Conservation (phyloP, 805 yeast species). For the Maudiozyma serrabonitensis region DNA sequence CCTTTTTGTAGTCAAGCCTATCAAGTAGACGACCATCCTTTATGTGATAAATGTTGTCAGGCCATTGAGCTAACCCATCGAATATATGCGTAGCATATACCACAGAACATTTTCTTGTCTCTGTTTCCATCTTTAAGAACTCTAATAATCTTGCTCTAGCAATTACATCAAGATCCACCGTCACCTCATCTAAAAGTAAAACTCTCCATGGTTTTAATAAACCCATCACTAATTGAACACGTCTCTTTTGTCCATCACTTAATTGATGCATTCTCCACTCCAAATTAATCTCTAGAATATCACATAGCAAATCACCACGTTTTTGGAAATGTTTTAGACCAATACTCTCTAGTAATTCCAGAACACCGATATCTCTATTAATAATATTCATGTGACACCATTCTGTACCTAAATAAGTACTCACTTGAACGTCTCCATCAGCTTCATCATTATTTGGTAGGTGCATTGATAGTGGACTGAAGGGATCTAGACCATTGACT, state of each 20-base stretch:
- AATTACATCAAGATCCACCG: slow-evolving; percentile 90
- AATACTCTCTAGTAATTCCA: slow-evolving; percentile 63
- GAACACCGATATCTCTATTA: slow-evolving; percentile 83
- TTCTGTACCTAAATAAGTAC: slow-evolving; percentile 89
- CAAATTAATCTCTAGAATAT: slow-evolving; percentile 75
- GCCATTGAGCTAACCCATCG: slow-evolving; percentile 90
- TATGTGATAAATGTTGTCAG: slow-evolving; percentile 72
- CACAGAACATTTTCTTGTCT: slow-evolving; percentile 58
- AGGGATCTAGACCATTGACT: slow-evolving; percentile 85
- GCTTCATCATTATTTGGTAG: slow-evolving; percentile 31
- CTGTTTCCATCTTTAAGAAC: slow-evolving; percentile 69
- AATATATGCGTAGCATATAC: slow-evolving; percentile 94
- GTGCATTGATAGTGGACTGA: slow-evolving; percentile 41
- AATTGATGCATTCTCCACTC: slow-evolving; percentile 87
- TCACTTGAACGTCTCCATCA: slow-evolving; percentile 34
- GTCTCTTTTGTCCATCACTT: slow-evolving; percentile 89
- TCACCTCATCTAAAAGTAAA: slow-evolving; percentile 86
- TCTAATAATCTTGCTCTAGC: slow-evolving; percentile 68
- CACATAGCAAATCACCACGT: slow-evolving; percentile 66
- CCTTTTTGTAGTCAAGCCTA: slow-evolving; percentile 26
- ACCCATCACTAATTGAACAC: slow-evolving; percentile 94
- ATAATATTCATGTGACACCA: slow-evolving; percentile 93
- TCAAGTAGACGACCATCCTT: slow-evolving; percentile 49
- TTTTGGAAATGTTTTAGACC: slow-evolving; percentile 72
- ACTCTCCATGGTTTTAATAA: slow-evolving; percentile 83